Base-by-base conservation (phyloP, 371 early-diverging fungal genomes). In the Nematocida homosporus region DNA sequence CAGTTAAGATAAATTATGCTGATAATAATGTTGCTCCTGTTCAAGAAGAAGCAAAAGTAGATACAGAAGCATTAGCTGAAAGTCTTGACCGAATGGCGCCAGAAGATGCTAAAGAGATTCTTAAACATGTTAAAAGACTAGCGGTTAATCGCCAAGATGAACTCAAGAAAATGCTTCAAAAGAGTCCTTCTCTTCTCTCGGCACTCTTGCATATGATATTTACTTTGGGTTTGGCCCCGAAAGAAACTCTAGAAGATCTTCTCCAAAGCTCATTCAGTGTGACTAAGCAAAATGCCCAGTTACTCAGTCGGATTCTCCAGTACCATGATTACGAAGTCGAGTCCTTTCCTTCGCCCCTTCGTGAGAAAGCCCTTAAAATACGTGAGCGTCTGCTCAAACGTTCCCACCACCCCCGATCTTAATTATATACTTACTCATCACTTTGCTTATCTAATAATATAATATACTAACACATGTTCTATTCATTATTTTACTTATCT, bases 1-100 rank as follows among this genome's bases (percentile, higher is more conserved):
- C 77, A 13, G 82, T 83, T 3, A 83, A 83, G 60, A 84, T 85
- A 69, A 85, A 85, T 60, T 84, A 84, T 77, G 83, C 84, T 10
- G 86, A 85, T 16, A 81, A 79, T 42, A 84, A 85, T 47, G 56
- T 76, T 32, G 81, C 82, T 13, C 37, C 27, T 2, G 78, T 6
- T 53, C 66, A 57, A n/a, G 77, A 59, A 52, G 56, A 67, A 25
- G 66, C 27, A 42, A 66, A 72, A 59, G 20, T 80, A 18, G 79
- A 80, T 35, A 66, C 81, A 20, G 83, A 84, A 10, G 78, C 59
- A 10, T 57, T 85, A 23, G 55, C 77, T 2, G 69, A 59, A 35
- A 79, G 78, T 5, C 69, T 83, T 4, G 78, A 85, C 42, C 61
- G 35, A 20, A 77, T 83, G 76, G 79, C 81, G 35, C 67, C 77